Evolutionary conservation across 495 filamentous ascomycete genomes (phyloP), one percentile per base, ranked within the genome.

Genomic region (Penicillium mononematosum): DNA sequence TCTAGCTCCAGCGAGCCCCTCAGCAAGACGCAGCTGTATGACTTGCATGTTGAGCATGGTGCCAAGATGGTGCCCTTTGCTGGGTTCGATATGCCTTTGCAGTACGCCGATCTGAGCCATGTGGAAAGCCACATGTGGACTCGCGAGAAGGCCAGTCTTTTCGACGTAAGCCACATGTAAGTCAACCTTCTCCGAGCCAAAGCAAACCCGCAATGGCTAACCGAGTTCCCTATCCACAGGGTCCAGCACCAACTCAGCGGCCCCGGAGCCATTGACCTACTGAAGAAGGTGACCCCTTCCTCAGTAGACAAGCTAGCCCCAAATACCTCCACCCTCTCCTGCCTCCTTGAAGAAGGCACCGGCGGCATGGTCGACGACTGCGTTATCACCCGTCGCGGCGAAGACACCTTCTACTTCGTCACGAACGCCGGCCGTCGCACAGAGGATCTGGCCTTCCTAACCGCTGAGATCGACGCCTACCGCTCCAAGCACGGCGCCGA

Each of bases 1-100:
- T 84, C 32, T 78, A 62, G 89, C 42, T 81, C 83, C 66, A 67
- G 76, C 61, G 78, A 45, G 85, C 70, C 36, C 2, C 55, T 86
- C 61, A 74, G 70, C 32, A 88, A 84, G 68, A 98, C 94, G 2
- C 84, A 88, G 29, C 83, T 98, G 41, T 87, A 95, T 75, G 85
- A 92, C 63, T 76, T 98, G 24, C 93, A 98, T 70, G 60, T 91
- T 50, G 73, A 76, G 32, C 74, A 89, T 67, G 91, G 90, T 61
- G 94, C 81, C 42, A 96, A 95, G 74, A 96, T 98, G 86, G 92
- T 98, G 53, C 90, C 90, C n/a, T 98, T 96, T 68, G 93, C 88
- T 53, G 92, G 92, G 59, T 98, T 85, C 76, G 78, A 81, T 51
- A 98, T 98, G 94, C 95, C 94, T 17, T 83, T 98, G 25, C 87